Conservation (phyloP, 257 asterid species). For the Salvia splendens region DNA sequence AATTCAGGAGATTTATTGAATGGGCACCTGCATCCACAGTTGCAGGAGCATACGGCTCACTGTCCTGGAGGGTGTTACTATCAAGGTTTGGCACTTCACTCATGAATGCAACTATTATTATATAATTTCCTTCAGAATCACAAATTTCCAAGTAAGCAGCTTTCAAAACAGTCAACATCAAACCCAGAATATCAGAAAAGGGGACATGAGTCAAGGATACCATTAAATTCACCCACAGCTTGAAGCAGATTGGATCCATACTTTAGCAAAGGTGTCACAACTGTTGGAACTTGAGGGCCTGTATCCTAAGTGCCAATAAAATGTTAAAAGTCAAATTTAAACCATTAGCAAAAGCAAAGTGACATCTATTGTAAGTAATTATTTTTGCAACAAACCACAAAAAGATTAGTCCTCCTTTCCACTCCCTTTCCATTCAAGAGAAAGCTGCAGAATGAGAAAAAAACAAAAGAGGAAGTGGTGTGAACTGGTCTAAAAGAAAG, state of each 20-base stretch:
- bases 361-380: constrained; percentile 7
- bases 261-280: constrained; percentile 61
- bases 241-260: constrained; percentile 91
- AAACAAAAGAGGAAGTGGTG: constrained; percentile 4
- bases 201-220: constrained; percentile 42
- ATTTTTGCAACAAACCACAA: constrained; percentile 50
- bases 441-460: constrained; percentile 61
- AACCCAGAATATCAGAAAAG: constrained; percentile 15
- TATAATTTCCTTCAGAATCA: constrained; percentile 67
- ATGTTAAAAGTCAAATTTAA: constrained; percentile 15
- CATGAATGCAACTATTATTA: constrained; percentile 70
- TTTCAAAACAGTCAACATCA: constrained; percentile 23
- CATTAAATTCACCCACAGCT: constrained; percentile 85
- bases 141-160: constrained; percentile 30
- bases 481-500: constrained; percentile 16
- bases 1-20: constrained; percentile 5
- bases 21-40: constrained; percentile 71
- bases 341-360: constrained; percentile 11
- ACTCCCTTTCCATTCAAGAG: constrained; percentile 83
- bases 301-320: constrained; percentile 53
- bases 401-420: constrained; percentile 60
- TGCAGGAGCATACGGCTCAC: constrained; percentile 62
- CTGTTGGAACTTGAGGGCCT: constrained; percentile 85
- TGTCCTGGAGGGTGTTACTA: constrained; percentile 54
- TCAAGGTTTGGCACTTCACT: constrained; percentile 51